Evolutionary conservation across 164 flowering plant genomes (phyloP).

Genomic region (Tinospora cordifolia): DNA sequence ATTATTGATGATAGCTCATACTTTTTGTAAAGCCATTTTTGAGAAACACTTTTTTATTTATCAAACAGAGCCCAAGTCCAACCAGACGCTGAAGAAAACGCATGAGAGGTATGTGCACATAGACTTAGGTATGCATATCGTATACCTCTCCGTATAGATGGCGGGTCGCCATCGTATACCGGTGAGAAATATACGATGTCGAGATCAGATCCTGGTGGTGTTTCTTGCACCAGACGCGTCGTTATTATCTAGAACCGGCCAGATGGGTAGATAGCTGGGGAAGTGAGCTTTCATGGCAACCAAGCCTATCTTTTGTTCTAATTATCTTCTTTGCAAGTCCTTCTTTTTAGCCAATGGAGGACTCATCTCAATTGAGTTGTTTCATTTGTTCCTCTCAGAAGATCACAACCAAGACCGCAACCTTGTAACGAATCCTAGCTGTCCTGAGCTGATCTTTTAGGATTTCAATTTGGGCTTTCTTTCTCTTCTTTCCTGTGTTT

Average conservation of each 20-base stretch:
- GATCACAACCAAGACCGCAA: background rate
- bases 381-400: background rate
- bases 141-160: too few relatives aligned
- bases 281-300: constrained; percentile 17
- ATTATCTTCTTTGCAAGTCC: background rate
- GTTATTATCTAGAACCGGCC: constrained; percentile 16
- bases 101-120: too few relatives aligned
- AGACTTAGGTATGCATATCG: too few relatives aligned
- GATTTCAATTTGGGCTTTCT: background rate
- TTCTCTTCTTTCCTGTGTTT: background rate
- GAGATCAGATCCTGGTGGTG: constrained; percentile 8
- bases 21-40: too few relatives aligned
- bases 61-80: too few relatives aligned
- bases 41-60: too few relatives aligned
- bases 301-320: background rate
- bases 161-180: too few relatives aligned
- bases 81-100: too few relatives aligned
- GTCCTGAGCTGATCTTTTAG: background rate
- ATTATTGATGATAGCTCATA: too few relatives aligned
- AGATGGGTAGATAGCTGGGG: background rate
- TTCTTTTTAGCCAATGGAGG: background rate
- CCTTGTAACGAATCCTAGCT: background rate
- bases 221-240: constrained; percentile 16
- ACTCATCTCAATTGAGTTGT: constrained; percentile 4
- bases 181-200: constrained; percentile 5